Evolutionary conservation across 192 early-diverging fungal genomes (phyloP).

Genomic region (Umbelopsis isabellina): DNA sequence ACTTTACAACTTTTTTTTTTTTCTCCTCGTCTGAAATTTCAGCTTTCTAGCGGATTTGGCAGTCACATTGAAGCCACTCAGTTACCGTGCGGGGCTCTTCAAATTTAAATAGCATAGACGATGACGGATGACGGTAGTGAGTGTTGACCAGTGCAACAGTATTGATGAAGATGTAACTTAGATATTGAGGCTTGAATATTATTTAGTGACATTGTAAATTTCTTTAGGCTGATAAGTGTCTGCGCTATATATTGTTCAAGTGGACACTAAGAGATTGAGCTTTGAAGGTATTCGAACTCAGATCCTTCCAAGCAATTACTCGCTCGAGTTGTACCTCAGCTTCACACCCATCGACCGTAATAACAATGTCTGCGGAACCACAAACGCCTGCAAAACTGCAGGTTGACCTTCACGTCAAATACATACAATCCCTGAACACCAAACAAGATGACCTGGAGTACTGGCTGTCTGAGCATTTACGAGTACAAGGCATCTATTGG

Average conservation of each 20-base stretch:
- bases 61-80: not conserved
- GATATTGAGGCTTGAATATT: not conserved
- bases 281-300: not conserved
- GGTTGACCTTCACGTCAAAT: constrained; percentile 70
- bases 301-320: no score
- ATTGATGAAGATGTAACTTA: no score
- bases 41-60: not conserved
- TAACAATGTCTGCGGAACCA: constrained; percentile 14
- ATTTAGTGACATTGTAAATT: not conserved
- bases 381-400: constrained; percentile 39
- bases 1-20: constrained; percentile 6
- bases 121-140: no score
- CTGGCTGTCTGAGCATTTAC: constrained; percentile 90
- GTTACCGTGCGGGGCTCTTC: not conserved
- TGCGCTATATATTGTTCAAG: not conserved
- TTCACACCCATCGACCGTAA: not conserved
- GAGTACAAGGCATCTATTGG: constrained; percentile 94
- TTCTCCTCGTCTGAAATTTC: not conserved
- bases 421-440: constrained; percentile 70
- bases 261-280: not conserved
- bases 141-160: no score
- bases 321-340: not conserved
- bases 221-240: not conserved
- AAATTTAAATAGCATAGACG: not conserved
- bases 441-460: constrained; percentile 89